These are phyloP conservation scores for Graphium sp. DNA, from an alignment of 2,329 filamentous ascomycete genomes.

Conservation along the genomic window DNA sequence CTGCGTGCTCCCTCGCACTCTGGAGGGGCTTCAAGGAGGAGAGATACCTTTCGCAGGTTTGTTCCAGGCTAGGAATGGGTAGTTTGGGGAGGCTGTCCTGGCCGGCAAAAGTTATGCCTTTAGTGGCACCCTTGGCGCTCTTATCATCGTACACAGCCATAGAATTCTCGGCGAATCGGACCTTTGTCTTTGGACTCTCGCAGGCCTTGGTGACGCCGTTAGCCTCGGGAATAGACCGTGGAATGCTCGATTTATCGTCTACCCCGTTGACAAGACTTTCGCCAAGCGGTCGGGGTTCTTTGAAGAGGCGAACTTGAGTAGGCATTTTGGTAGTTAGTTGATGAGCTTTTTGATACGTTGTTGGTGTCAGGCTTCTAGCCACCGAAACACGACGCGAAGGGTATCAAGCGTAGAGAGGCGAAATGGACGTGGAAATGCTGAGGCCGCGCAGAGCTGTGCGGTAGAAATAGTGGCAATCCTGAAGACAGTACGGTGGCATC, in stretches of 20 bases:
- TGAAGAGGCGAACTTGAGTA: constrained; percentile 21
- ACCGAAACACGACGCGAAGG: no score
- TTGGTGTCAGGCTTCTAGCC: no score
- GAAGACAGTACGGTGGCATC: constrained; percentile 69
- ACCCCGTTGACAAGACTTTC: constrained; percentile 32
- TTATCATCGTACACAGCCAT: constrained; percentile 37
- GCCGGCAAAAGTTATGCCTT: constrained; percentile 69
- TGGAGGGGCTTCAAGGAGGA: constrained; percentile 69
- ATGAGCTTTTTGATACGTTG: neutral
- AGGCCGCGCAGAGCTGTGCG: constrained; percentile 76
- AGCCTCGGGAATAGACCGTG: constrained; percentile 19
- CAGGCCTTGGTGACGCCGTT: constrained; percentile 3
- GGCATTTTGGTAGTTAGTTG: constrained; percentile 14
- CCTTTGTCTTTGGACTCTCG: no score
- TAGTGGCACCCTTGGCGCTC: constrained; percentile 30
- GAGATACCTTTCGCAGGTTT: constrained; percentile 64
- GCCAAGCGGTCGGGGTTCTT: constrained; percentile 55
- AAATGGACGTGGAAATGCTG: constrained; percentile 65
- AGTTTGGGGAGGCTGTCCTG: constrained; percentile 84
- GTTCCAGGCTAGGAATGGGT: constrained; percentile 77
- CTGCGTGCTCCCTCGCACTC: constrained; percentile 60
- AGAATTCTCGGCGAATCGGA: constrained; percentile 10
- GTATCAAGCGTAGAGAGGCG: constrained; percentile 52
- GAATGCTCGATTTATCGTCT: no score
- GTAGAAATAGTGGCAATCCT: constrained; percentile 89